phyloP scores from a whole-genome alignment of 75 land plant species.

The Pseudotsuga menziesii region DNA sequence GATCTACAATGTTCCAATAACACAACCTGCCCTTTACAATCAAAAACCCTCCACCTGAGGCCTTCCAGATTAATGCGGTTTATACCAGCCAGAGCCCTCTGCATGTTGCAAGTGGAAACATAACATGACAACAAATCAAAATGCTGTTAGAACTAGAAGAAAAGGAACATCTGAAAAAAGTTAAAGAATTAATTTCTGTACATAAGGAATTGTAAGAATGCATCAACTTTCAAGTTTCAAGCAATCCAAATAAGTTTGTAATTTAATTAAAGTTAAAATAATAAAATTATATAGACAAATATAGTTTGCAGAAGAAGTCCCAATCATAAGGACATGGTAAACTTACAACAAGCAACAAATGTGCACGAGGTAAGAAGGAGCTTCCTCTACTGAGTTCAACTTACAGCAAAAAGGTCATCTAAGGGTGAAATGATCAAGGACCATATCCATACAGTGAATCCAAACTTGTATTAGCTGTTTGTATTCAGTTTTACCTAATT shows the following conservation, averaged over 20 bases:
- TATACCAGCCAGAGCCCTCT: conserved; percentile 87
- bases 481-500: too few species aligned
- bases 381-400: too few species aligned
- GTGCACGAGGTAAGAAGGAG: too few species aligned
- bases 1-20: not conserved
- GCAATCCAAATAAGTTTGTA: not conserved
- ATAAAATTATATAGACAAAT: not conserved
- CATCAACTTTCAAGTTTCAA: too few species aligned
- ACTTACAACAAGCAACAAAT: not conserved
- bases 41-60: conserved; percentile 85
- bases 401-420: too few species aligned
- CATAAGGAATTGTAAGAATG: not conserved
- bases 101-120: conserved; percentile 20
- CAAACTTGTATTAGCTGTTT: too few species aligned
- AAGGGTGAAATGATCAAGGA: too few species aligned
- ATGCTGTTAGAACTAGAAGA: not conserved
- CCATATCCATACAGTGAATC: too few species aligned
- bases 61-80: conserved; percentile 74
- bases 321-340: not conserved
- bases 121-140: not conserved
- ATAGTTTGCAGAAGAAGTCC: not conserved
- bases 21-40: conserved; percentile 82
- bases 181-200: not conserved
- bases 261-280: not conserved
- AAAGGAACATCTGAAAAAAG: not conserved